Evolutionary conservation across 2,329 filamentous ascomycete species (phyloP).

Genomic region (Sclerotinia minor): DNA sequence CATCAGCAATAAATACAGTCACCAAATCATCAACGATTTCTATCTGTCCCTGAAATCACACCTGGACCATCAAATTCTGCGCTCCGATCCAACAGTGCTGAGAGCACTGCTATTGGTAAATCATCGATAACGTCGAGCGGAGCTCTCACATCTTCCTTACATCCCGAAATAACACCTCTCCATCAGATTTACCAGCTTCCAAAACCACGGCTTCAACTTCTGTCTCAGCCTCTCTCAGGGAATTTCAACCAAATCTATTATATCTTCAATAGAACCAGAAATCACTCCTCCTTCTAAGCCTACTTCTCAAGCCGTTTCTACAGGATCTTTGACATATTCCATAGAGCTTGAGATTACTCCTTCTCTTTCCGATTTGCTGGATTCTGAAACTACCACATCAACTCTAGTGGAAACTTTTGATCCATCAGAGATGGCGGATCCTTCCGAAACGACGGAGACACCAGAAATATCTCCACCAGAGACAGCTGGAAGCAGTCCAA

Average conservation of each 20-base stretch:
- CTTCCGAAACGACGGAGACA: neutral
- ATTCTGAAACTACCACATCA: neutral
- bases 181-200: neutral
- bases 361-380: neutral
- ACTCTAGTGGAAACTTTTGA: neutral
- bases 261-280: neutral
- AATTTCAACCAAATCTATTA: neutral
- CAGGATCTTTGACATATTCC: neutral
- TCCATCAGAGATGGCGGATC: neutral
- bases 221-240: neutral
- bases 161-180: neutral
- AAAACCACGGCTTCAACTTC: neutral
- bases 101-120: neutral
- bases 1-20: neutral
- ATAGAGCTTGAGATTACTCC: neutral
- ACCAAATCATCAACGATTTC: neutral
- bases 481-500: neutral
- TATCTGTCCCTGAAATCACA: neutral
- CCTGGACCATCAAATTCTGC: neutral
- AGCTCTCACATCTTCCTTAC: neutral
- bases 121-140: neutral
- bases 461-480: neutral
- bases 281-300: neutral
- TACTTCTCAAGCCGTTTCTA: neutral
- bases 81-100: neutral